phyloP scores from a whole-genome alignment of 2,329 filamentous ascomycete genomes.

The Fusarium continuum region DNA sequence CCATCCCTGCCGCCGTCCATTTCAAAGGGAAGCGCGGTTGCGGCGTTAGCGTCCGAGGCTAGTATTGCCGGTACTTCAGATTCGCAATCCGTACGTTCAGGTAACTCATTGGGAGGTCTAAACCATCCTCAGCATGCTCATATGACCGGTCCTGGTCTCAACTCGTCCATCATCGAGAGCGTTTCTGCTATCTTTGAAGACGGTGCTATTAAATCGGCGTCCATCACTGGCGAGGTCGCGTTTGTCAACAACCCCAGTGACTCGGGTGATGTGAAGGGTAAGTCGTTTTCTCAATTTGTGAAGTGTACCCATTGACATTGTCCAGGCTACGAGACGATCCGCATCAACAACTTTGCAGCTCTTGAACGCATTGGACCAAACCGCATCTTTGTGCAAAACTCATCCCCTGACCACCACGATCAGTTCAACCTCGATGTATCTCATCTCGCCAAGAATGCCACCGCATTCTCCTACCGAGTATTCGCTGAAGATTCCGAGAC shows the following conservation, averaged over 20 bases:
- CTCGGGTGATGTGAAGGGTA: constrained; percentile 58
- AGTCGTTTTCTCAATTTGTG: constrained; percentile 41
- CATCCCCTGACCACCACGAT: constrained; percentile 71
- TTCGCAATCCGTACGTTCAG: constrained; percentile 89
- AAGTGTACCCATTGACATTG: not conserved
- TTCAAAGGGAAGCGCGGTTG: constrained; percentile 54
- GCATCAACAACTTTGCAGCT: constrained; percentile 86
- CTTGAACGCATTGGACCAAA: constrained; percentile 95
- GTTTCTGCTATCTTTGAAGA: constrained; percentile 86
- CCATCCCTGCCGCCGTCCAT: constrained; percentile 36
- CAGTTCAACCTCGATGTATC: constrained; percentile 81
- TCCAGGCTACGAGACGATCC: constrained; percentile 72
- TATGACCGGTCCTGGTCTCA: constrained; percentile 80
- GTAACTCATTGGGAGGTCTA: constrained; percentile 77
- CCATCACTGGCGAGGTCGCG: constrained; percentile 88
- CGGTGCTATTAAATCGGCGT: constrained; percentile 74
- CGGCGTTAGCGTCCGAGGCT: constrained; percentile 69
- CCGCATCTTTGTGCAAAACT: constrained; percentile 84
- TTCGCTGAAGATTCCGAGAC: constrained; percentile 71
- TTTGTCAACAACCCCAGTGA: constrained; percentile 76
- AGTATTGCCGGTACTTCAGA: constrained; percentile 73
- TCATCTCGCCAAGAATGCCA: constrained; percentile 75
- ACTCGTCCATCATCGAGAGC: constrained; percentile 89
- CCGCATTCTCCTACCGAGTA: constrained; percentile 93
- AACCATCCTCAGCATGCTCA: constrained; percentile 83